Evolutionary conservation across 2,329 filamentous ascomycete species (phyloP), one percentile per base, ranked within the genome.

Genomic region (Fusarium chuoi): DNA sequence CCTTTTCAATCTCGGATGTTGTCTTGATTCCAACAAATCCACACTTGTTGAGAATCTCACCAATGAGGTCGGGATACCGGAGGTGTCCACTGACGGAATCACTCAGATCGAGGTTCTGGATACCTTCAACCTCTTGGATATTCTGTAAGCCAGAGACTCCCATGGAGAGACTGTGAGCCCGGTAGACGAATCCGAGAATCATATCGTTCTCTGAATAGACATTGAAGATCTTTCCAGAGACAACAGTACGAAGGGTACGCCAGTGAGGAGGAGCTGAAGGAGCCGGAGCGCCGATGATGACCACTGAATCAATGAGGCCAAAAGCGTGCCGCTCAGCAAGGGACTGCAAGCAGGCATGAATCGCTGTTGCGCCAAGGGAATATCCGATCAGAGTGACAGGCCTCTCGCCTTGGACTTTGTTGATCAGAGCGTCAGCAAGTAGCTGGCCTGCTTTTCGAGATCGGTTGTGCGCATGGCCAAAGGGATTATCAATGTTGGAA

Each of bases 161-260:
- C 45, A 93, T 88, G 73, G 96, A 92, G 35, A 97, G 89, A 66
- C 92, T 95, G 45, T 93, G 94, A 6, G 94, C 92, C 49, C 95
- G 91, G 81, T 98, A 98, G 24, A 98, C 85, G 79, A 98, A 96
- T 2, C 91, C 95, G 3, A 98, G 89, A 38, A 98, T 91, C 78
- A 94, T 93, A 82, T 98, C 95, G 68, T 96, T 95, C 59, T 92
- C 90, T 4, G 94, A 96, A 82, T 92, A 98, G 14, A 96, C 94
- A 76, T 98, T 98, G 76, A 97, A 92, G 13, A 98, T 87, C 65
- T 93, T 89, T 6, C 95, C 95, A 4, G 92, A 90, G 1, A 97
- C 94, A 2, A 96, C 94, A 49, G 89, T 90, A 36, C 94, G 90
- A 74, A 97, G 90, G 42, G 89, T 86, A 49, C 91, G 88, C 95